Base-by-base conservation (phyloP, 371 early-diverging fungal genomes). In the Lichtheimia ornata region DNA sequence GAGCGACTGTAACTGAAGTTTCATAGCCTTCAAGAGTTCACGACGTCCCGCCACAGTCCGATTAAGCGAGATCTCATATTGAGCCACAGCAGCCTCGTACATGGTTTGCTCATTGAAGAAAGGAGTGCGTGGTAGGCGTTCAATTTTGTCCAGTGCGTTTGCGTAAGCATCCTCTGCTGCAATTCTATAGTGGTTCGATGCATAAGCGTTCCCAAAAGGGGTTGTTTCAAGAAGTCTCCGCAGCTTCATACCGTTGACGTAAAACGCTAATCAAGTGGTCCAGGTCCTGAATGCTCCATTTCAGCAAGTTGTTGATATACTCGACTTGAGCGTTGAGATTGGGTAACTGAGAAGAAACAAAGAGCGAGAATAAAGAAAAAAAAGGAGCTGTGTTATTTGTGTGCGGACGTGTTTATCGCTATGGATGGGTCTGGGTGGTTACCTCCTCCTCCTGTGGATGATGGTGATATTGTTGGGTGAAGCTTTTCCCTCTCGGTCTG, bases 301-400 rank as follows among this genome's bases (percentile, higher is more conserved):
- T 63, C 7, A 63, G 20, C 13, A 63, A 14, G 15, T 58, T 63
- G 45, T 63, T 63, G 30, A 63, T 55, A 35, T 53, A 63, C 4
- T 63, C 63, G 42, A 63, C 43, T 25, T 63, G 63, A 14, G 53
- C 63, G 14, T 63, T 55, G 15, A 63, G 41, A 40, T 58, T 63
- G 42, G 63, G 63, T 44, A 52, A 50, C 35, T 35, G 35, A 35
- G 35, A 35, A 35, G 9, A 35, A 7, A 35, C 2, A 35, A 9
- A 9, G 11, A 30, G 54, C 61, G 20, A 54, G 13, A 11, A 30
- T 9, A 11, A 35, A 35, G 11, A 9, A 35, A 35, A 35, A 35
- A 35, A 35, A 9, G 35, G 28, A 28, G 35, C 11, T 9, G 35
- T 35, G 35, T 35, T 35, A 35, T 35, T 35, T 35, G 11, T 35